Conservation (phyloP, 352 stramenopile species). For the Phytophthora foliorum region DNA sequence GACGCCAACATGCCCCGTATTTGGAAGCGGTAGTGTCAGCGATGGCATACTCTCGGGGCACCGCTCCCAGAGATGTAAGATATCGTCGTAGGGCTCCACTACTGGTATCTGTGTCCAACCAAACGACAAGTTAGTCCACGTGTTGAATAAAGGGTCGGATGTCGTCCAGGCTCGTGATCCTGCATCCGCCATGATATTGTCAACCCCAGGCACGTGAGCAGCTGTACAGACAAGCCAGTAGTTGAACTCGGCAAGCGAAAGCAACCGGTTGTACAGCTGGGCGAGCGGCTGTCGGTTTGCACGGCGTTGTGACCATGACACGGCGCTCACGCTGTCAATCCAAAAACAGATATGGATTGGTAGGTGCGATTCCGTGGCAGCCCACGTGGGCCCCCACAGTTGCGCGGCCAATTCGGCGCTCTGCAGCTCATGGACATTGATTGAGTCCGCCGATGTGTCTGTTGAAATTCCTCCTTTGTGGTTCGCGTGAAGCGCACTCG, state of each 20-base stretch:
- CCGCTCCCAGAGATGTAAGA: conserved; percentile 15
- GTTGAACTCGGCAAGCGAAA: conserved; percentile 2
- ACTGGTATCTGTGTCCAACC: conserved; percentile 15
- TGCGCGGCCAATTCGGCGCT: background rate
- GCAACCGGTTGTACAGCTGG: conserved; percentile 9
- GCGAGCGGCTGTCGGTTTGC: conserved; percentile 4
- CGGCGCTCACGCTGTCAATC: conserved; percentile 8
- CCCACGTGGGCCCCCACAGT: background rate
- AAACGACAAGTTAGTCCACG: conserved; percentile 19
- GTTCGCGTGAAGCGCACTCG: background rate
- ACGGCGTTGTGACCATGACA: background rate
- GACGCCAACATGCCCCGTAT: conserved; percentile 9
- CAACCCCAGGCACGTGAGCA: conserved; percentile 12
- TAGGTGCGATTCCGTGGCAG: background rate
- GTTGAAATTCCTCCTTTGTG: background rate
- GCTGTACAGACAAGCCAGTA: background rate
- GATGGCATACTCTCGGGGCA: conserved; percentile 6
- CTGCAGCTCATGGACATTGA: conserved; percentile 3
- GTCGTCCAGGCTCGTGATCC: conserved; percentile 23
- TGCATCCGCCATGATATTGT: conserved; percentile 21
- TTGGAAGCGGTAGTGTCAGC: conserved; percentile 18
- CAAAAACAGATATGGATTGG: background rate
- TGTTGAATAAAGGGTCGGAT: background rate
- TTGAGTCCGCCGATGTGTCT: background rate
- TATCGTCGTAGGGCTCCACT: conserved; percentile 16